Conservation (phyloP, 306 rosid genomes). For the Macrotyloma uniflorum region DNA sequence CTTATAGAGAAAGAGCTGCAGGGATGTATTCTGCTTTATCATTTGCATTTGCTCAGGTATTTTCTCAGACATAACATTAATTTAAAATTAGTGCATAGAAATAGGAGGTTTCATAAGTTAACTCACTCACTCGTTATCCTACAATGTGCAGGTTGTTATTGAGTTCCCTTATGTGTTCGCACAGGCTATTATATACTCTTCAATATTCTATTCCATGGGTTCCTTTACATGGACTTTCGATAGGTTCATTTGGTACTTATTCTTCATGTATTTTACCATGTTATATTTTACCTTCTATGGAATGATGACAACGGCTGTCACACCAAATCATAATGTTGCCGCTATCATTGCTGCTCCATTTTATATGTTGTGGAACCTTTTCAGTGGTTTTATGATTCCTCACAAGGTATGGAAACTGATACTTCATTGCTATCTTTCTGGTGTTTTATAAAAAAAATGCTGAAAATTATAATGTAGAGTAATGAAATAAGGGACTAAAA, state of each 20-base stretch:
- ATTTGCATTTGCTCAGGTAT: constrained; percentile 97
- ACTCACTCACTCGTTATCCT: constrained; percentile 32
- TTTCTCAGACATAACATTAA: constrained; percentile 20
- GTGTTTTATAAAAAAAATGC: constrained; percentile 4
- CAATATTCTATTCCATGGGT: constrained; percentile 89
- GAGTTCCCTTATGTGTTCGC: constrained; percentile 96
- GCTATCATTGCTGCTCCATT: constrained; percentile 93
- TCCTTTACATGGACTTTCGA: constrained; percentile 76
- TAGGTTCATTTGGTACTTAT: constrained; percentile 88
- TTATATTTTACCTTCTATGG: constrained; percentile 96
- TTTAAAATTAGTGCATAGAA: not conserved
- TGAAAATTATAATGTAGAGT: not conserved
- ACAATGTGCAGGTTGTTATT: constrained; percentile 70
- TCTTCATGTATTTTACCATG: constrained; percentile 95
- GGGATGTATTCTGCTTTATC: constrained; percentile 94
- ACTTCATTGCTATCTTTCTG: constrained; percentile 20
- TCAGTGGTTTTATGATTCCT: constrained; percentile 99
- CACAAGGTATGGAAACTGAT: constrained; percentile 68
- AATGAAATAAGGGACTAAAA: too few species aligned
- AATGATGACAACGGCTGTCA: constrained; percentile 98
- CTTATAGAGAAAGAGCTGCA: constrained; percentile 94
- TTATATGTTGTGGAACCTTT: constrained; percentile 99
- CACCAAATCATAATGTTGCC: constrained; percentile 97
- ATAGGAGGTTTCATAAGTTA: constrained; percentile 22
- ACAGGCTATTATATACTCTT: constrained; percentile 76